Conservation (phyloP, 257 asterid species). For the Datura wrightii region DNA sequence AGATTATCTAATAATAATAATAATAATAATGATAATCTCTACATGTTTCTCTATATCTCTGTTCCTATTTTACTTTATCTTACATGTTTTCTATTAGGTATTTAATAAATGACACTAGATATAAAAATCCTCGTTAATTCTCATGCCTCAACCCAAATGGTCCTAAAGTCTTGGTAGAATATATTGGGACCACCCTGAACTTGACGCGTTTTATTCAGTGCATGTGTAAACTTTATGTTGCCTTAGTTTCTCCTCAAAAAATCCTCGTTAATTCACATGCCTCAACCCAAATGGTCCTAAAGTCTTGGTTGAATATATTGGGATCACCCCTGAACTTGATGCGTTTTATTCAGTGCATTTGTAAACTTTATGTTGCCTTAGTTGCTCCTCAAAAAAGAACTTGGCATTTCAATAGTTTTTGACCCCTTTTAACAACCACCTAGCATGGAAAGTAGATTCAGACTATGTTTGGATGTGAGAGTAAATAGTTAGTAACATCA, state of each 20-base stretch:
- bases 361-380: neutral
- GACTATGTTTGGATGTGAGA: neutral
- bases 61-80: neutral
- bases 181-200: neutral
- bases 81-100: neutral
- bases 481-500: neutral
- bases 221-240: neutral
- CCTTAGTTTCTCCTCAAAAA: neutral
- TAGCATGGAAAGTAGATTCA: neutral
- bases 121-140: neutral
- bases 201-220: neutral
- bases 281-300: neutral
- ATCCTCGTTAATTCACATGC: neutral
- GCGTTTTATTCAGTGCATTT: neutral
- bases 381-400: neutral
- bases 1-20: neutral
- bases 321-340: neutral
- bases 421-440: neutral
- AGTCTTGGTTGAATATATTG: neutral
- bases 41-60: neutral
- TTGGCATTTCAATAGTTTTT: neutral
- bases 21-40: neutral
- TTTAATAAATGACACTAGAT: neutral
- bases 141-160: neutral
- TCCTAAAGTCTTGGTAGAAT: neutral